These are phyloP conservation scores for Pseudopediastrum boryanum DNA, from an alignment of 139 green algal genomes.

Conservation along the genomic window DNA sequence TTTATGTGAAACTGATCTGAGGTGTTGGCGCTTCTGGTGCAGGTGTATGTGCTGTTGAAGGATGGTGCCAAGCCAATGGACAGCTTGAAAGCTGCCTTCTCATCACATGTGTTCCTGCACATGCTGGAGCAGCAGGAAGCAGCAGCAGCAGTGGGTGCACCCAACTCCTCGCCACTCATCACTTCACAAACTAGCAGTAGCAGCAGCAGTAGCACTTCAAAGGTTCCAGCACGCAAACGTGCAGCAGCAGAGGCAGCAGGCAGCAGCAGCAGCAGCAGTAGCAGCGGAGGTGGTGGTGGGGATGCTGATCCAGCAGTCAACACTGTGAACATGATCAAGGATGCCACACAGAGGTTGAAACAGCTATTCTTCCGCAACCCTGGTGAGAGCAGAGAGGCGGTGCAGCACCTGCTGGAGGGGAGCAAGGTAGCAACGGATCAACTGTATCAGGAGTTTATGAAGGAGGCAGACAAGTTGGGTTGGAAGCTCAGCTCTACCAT, in stretches of 20 bases:
- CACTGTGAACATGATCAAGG: too few relatives aligned
- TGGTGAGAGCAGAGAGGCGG: too few relatives aligned
- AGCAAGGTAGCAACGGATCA: slow-evolving; percentile 39
- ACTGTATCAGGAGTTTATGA: slow-evolving; percentile 60
- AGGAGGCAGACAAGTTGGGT: slow-evolving; percentile 55
- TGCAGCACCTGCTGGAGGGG: slow-evolving; percentile 23
- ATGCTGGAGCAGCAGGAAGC: slow-evolving; percentile 47
- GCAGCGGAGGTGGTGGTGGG: not conserved
- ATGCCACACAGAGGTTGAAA: too few relatives aligned
- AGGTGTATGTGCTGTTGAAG: slow-evolving; percentile 78
- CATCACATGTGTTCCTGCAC: slow-evolving; percentile 75
- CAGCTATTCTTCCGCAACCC: too few relatives aligned
- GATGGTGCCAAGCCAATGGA: slow-evolving; percentile 60
- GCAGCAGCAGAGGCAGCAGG: slow-evolving; percentile 13
- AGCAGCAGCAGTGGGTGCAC: not conserved
- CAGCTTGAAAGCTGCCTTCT: slow-evolving; percentile 70
- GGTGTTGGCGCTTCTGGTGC: too few relatives aligned
- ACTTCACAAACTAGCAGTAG: not conserved
- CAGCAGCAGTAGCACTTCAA: not conserved
- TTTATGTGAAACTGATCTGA: not conserved
- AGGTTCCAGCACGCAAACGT: not conserved
- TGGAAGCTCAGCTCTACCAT: slow-evolving; percentile 74
- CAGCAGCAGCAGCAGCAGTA: slow-evolving; percentile 17
- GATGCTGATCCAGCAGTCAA: too few relatives aligned
- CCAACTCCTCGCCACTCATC: not conserved